Base-by-base conservation (phyloP, 768 basidiomycete species). In the Lactarius psammicola region DNA sequence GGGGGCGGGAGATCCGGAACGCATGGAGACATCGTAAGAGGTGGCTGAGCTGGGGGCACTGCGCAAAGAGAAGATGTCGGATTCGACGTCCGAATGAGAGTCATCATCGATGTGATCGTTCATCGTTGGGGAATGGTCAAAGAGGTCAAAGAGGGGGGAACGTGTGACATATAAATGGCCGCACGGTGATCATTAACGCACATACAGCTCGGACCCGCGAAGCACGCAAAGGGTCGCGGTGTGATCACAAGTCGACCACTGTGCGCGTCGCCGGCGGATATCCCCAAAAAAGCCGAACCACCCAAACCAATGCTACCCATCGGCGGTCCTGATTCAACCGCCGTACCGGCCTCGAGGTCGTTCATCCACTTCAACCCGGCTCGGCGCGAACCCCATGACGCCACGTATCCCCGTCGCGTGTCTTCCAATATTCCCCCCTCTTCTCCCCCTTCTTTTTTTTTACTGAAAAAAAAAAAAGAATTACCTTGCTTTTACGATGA, bases 1-100 rank as follows among this genome's bases (percentile, higher is more conserved):
- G 9, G 86, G 87, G 15, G 76, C 75, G 2, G 90, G 89, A 3
- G 90, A 90, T 2, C 73, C 75, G 11, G 87, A 87, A 59, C 86
- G 87, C 80, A 84, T 83, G 1, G 86, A 87, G 54, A 73, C 69
- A 70, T 85, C 85, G 59, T 80, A 77, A 18, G 89, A 88, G 1
- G 87, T 89, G 28, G 75, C 76, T 0, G 88, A 86, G 71, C 79
- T 81, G 4, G 75, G 77, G 10, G 72, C 68, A 57, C 80, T 82
- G 34, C 74, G 76, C 7, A 80, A 72, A 1, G 84, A 86, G 51
- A 77, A 76, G 53, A 74, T 59, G 61, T 84, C 84, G 65, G 79
- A 81, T 67, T 80, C 81, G 58, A 60, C 61, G 66, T 80, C 79
- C 33, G 68, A 66, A 18, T 57, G n/a, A 8, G 56, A 66, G 75